Evolutionary conservation across 352 stramenopile genomes (phyloP).

Genomic region (Lagenidium sp.): DNA sequence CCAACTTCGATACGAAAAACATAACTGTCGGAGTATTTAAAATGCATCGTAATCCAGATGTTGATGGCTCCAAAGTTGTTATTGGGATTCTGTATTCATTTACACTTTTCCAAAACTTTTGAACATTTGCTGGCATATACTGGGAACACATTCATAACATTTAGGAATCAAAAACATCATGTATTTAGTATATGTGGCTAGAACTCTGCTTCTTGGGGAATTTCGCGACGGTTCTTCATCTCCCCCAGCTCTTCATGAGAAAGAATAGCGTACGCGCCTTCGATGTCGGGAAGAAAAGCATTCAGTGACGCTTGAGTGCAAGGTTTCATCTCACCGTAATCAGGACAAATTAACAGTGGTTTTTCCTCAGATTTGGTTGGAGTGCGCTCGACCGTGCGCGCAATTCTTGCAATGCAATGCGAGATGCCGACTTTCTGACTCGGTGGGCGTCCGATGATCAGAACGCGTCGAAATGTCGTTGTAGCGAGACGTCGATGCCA

Average conservation of each 20-base stretch:
- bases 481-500: constrained; percentile 2
- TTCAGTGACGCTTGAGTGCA: background rate
- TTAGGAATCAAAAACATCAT: background rate
- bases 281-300: background rate
- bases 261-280: background rate
- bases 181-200: background rate
- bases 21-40: no score
- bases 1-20: no score
- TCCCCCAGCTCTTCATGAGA: background rate
- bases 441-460: constrained; percentile 2
- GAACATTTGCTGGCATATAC: no score
- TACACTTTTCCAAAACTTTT: no score
- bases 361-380: no score
- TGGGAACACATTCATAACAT: background rate
- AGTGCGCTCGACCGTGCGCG: no score
- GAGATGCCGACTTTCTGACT: background rate
- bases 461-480: constrained; percentile 1
- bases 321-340: background rate
- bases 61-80: no score
- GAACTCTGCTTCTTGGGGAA: background rate
- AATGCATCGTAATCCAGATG: no score
- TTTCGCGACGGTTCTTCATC: background rate
- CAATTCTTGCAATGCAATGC: background rate
- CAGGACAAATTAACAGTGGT: background rate
- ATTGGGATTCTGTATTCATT: no score